phyloP scores from a whole-genome alignment of 306 rosid genomes.

The Citrullus amarus region DNA sequence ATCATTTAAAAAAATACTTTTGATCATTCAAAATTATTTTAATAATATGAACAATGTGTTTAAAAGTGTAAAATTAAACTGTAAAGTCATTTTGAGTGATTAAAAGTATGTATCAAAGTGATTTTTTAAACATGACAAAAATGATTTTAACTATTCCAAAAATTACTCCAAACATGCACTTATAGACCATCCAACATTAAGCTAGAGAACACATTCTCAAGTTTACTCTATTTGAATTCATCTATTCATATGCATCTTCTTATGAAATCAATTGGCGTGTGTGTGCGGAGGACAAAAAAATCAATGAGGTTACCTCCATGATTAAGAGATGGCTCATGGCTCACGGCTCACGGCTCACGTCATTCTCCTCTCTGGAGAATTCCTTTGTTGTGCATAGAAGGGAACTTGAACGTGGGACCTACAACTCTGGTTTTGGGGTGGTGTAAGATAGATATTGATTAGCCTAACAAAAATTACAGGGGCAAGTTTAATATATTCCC shows the following conservation, averaged over 20 bases:
- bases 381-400: neutral
- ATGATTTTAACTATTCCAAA: no score
- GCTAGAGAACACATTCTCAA: neutral
- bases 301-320: neutral
- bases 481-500: neutral
- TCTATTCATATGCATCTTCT: neutral
- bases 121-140: no score
- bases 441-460: neutral
- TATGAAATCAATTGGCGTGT: neutral
- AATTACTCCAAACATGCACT: no score
- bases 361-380: neutral
- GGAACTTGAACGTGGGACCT: constrained; percentile 1
- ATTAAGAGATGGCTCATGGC: neutral
- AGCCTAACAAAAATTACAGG: neutral
- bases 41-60: no score
- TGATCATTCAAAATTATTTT: no score
- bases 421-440: neutral
- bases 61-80: no score
- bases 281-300: neutral
- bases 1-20: no score
- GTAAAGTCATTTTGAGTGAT: no score
- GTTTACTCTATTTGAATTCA: neutral
- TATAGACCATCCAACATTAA: neutral
- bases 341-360: neutral
- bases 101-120: no score